Evolutionary conservation across 345 rosid genomes (phyloP), one percentile per base, ranked within the genome.

Genomic region (Brassica rapa): DNA sequence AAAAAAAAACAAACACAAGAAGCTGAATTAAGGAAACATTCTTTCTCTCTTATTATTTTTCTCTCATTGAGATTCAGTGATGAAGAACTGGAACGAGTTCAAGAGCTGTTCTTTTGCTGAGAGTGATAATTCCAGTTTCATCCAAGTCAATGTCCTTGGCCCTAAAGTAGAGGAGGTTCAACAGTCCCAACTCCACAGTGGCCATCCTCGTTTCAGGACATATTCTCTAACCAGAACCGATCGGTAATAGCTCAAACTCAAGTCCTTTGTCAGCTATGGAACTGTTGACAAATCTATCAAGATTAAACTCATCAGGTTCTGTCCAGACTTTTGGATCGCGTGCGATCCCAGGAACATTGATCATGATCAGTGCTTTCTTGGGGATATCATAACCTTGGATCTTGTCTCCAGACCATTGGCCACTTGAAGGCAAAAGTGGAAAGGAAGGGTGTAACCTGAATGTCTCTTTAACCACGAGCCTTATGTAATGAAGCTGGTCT

Each of bases 371-470:
- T 7, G 89, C 78, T 72, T 81, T 73, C 1, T 79, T 82, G 0
- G 90, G 87, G 7, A 89, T 86, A 35, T 66, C 71, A 37, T 86
- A 89, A 60, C 84, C 84, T 24, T 64, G 73, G 6, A 89, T 74
- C 37, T 63, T 80, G 70, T 86, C 62, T 1, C 81, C 62, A 71
- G 88, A 82, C 5, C 80, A n/a, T 16, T 10, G 4, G 84, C 87
- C 59, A n/a, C 59, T 0, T 15, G 23, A 4, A 15, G 23, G 24
- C 9, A 15, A 53, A 16, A 15, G 2, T 53, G 59, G 59, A 6
- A 16, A 0, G 3, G 89, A 66, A 0, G 93, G 94, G 55, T 90
- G 98, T 41, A 93, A 90, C 61, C 95, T 86, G 16, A 89, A 79
- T 62, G 75, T 73, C 76, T 90, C 92, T 51, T 83, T 90, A 2